Evolutionary conservation across 1,284 basidiomycete genomes (phyloP).

Genomic region (Ustilago loliicola): DNA sequence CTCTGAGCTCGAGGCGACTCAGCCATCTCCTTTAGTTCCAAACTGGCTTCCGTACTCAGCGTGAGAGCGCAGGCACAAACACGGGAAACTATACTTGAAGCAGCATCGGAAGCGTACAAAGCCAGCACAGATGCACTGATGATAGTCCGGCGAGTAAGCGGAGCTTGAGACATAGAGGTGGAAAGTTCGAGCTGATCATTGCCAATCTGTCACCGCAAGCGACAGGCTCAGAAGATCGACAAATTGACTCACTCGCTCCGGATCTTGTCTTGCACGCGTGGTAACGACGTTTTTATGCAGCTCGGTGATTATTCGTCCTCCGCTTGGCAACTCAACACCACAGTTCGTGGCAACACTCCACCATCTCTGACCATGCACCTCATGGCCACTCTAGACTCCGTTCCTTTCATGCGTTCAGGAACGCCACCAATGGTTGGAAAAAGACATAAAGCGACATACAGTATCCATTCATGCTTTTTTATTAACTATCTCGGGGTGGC

Average conservation of each 20-base stretch:
- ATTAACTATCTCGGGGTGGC: no score
- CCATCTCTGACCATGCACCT: background rate
- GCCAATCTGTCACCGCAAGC: background rate
- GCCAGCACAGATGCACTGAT: background rate
- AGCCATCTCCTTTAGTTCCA: no score
- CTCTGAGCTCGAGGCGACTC: background rate
- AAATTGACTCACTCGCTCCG: background rate
- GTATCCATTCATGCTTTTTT: background rate
- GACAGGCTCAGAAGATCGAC: slow-evolving; percentile 2
- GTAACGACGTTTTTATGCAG: slow-evolving; percentile 7
- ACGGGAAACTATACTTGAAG: background rate
- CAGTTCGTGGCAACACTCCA: background rate
- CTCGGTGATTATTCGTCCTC: slow-evolving; percentile 15
- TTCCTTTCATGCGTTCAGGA: background rate
- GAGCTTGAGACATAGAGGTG: background rate
- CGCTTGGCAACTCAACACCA: slow-evolving; percentile 6
- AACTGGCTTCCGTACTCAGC: background rate
- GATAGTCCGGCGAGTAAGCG: background rate
- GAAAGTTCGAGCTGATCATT: slow-evolving; percentile 6
- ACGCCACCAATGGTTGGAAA: background rate
- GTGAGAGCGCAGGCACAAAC: background rate
- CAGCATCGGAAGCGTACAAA: no score
- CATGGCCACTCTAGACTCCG: background rate
- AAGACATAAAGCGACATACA: background rate
- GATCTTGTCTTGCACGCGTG: background rate